These are phyloP conservation scores for Gaillardinia entomophila DNA, from an alignment of 805 yeast genomes.

Conservation along the genomic window DNA sequence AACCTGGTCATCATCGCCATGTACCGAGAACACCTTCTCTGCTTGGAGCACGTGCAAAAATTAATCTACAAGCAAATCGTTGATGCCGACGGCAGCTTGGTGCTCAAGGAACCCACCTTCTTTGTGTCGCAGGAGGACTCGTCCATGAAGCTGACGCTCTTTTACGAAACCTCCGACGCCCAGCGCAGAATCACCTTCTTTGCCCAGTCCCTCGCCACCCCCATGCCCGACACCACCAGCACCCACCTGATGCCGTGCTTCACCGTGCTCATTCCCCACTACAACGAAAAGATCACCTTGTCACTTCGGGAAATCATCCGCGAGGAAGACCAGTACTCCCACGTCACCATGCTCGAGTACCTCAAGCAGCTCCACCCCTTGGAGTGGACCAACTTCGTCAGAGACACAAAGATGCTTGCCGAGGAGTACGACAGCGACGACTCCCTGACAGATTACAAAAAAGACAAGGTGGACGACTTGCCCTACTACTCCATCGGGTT, in stretches of 20 bases:
- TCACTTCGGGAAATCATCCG: slow-evolving; percentile 74
- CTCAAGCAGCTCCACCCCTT: slow-evolving; percentile 50
- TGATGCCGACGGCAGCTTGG: slow-evolving; percentile 22
- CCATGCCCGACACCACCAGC: slow-evolving; percentile 69
- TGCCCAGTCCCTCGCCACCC: slow-evolving; percentile 85
- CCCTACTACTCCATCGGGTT: slow-evolving; percentile 44
- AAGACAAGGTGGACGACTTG: slow-evolving; percentile 35
- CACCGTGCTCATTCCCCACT: slow-evolving; percentile 83
- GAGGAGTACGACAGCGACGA: slow-evolving; percentile 34
- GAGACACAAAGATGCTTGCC: slow-evolving; percentile 49
- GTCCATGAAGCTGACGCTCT: slow-evolving; percentile 49
- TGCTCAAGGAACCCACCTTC: slow-evolving; percentile 66
- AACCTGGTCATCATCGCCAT: slow-evolving; percentile 76
- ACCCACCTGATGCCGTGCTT: slow-evolving; percentile 72
- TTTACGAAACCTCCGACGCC: slow-evolving; percentile 67
- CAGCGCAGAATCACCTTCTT: slow-evolving; percentile 79
- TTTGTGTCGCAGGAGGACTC: slow-evolving; percentile 82
- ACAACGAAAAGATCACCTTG: slow-evolving; percentile 72
- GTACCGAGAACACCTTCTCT: slow-evolving; percentile 74
- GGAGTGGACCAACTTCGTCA: slow-evolving; percentile 54
- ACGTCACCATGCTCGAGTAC: slow-evolving; percentile 50
- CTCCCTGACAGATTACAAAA: slow-evolving; percentile 19
- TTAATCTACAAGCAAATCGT: slow-evolving; percentile 52
- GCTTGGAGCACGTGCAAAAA: slow-evolving; percentile 66
- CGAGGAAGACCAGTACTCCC: slow-evolving; percentile 59